Percentiles rank a stretch among this genome's conserved stretches.
Conservation (phyloP, 1,284 basidiomycete species). For the Fomes fomentarius region DNA sequence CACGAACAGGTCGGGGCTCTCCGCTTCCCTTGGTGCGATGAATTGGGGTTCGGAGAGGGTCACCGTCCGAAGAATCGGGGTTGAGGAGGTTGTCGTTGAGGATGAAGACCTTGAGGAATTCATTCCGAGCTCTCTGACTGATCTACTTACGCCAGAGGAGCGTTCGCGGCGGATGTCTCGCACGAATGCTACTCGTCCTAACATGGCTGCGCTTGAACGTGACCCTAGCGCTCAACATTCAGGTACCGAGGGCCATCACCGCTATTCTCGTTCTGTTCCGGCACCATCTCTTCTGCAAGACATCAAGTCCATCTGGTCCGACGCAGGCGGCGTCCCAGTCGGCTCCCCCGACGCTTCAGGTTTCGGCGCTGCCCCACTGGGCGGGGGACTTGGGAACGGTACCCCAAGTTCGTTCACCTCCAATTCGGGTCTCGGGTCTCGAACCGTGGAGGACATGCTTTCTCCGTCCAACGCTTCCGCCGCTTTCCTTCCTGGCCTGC, state of each 20-base stretch:
- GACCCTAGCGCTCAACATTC: constrained; percentile 30
- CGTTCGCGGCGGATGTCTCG: constrained; percentile 77
- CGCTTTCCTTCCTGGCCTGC: constrained; percentile 72
- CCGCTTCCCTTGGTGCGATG: constrained; percentile 51
- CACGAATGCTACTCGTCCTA: constrained; percentile 49
- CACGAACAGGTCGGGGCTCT: constrained; percentile 42
- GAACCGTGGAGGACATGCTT: constrained; percentile 42
- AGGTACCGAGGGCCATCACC: constrained; percentile 53
- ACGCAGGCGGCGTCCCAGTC: constrained; percentile 35
- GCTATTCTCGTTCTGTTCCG: constrained; percentile 78
- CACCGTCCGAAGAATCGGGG: constrained; percentile 20
- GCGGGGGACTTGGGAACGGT: constrained; percentile 42
- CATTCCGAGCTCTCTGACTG: constrained; percentile 84
- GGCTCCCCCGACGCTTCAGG: constrained; percentile 33
- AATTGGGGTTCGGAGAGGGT: constrained; percentile 35
- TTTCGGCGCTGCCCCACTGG: constrained; percentile 21
- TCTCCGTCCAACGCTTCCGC: constrained; percentile 70
- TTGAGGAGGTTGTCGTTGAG: constrained; percentile 52
- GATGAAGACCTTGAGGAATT: constrained; percentile 87
- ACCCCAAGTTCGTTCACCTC: constrained; percentile 53
- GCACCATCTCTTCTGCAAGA: constrained; percentile 73
- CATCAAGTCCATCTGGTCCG: constrained; percentile 74
- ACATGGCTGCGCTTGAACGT: constrained; percentile 19
- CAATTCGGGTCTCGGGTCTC: constrained; percentile 40
- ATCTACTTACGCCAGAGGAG: constrained; percentile 86